Base-by-base conservation (phyloP, 306 rosid genomes). In the Fagus crenata region DNA sequence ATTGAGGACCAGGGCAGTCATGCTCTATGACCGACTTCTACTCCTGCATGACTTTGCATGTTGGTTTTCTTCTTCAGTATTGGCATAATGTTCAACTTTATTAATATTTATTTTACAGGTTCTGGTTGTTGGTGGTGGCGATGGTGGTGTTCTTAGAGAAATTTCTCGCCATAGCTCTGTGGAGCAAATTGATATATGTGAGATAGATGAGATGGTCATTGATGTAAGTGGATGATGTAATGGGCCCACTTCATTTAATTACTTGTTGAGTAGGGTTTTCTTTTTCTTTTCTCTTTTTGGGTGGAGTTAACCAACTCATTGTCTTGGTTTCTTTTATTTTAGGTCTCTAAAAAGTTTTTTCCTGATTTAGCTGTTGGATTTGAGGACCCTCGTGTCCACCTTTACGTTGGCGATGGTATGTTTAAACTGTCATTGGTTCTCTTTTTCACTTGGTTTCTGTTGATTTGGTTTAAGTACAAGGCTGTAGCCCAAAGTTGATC, bases 91-190 rank as follows among this genome's bases (percentile, higher is more conserved):
- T 71, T 67, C 15, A 80, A 54, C 61, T 65, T 6, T 6, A 42
- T 12, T 49, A 67, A 31, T 64, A 67, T 58, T 67, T 61, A 56
- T 54, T 41, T 31, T 75, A 80, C 85, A 95, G 99, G 97, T 95
- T 84, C 87, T 95, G 76, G 97, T 95, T 73, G 99, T 95, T 78
- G 99, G 98, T n/a, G 99, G 99, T 7, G 99, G 99, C 72, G 99
- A 95, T 82, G 99, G 99, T 28, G 97, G 97, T 36, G 97, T 95
- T 78, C 89, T 95, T 6, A 89, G 98, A 87, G 99, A 95, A 87
- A 79, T 95, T 72, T 82, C 91, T 71, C 92, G 99, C 33, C 99
- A 95, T 74, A 81, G 85, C 71, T 95, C 97, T 13, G 92, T 95
- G 74, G 90, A 92, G 85, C 91, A 84, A 81, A 92, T 95, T 77